A percentile compares a stretch with the other conserved stretches of the same genome.
Evolutionary conservation across 352 stramenopile genomes (phyloP).

Genomic region (Phytophthora aleatoria): DNA sequence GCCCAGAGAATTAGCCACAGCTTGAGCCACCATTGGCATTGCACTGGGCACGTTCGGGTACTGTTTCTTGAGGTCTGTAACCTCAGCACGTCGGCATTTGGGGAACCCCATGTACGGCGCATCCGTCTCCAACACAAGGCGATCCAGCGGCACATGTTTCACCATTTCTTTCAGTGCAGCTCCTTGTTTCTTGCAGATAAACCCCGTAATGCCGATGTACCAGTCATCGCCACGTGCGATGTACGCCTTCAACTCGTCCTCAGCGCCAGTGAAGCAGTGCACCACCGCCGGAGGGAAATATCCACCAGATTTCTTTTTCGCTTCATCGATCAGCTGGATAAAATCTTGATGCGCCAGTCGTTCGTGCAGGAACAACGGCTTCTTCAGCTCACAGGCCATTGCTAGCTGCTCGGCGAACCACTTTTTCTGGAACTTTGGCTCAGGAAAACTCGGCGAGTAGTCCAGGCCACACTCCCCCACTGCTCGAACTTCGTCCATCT

Average conservation of each 20-base stretch:
- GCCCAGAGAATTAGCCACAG: slow-evolving; percentile 54
- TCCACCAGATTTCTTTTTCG: slow-evolving; percentile 35
- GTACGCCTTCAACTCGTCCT: slow-evolving; percentile 77
- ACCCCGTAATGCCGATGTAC: slow-evolving; percentile 92
- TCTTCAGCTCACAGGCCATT: slow-evolving; percentile 65
- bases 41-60: slow-evolving; percentile 81
- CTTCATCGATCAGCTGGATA: slow-evolving; percentile 66
- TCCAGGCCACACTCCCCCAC: slow-evolving; percentile 86
- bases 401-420: slow-evolving; percentile 74
- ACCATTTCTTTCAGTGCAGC: slow-evolving; percentile 59
- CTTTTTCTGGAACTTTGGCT: slow-evolving; percentile 45
- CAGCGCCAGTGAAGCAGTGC: slow-evolving; percentile 91
- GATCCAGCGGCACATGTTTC: slow-evolving; percentile 68
- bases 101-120: slow-evolving; percentile 92
- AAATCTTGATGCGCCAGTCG: slow-evolving; percentile 80
- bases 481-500: slow-evolving; percentile 42
- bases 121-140: slow-evolving; percentile 92
- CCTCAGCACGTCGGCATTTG: slow-evolving; percentile 52
- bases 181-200: slow-evolving; percentile 86
- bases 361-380: slow-evolving; percentile 87
- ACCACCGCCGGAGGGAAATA: slow-evolving; percentile 74
- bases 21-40: slow-evolving; percentile 61
- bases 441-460: slow-evolving; percentile 69
- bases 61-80: slow-evolving; percentile 57
- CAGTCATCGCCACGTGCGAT: slow-evolving; percentile 67